A percentile compares a stretch with the other conserved stretches of the same genome.
phyloP scores from a whole-genome alignment of 495 filamentous ascomycete genomes.

The Chaetomium cochliodes region DNA sequence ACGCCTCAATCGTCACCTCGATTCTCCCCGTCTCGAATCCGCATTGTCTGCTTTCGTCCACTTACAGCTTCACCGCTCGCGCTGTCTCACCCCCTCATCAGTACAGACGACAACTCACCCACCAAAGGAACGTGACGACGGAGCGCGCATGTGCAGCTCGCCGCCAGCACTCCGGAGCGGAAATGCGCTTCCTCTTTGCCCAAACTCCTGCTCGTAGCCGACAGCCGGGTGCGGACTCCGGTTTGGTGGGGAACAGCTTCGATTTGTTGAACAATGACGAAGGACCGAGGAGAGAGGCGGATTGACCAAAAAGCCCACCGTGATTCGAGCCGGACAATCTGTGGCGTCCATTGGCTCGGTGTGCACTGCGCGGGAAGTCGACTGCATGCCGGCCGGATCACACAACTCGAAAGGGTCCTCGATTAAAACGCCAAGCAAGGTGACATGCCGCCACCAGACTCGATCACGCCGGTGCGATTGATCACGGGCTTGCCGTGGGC shows the following conservation, averaged over 20 bases:
- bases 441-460: conserved; percentile 9
- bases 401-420: neutral
- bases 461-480: conserved; percentile 13
- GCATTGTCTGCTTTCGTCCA: conserved; percentile 10
- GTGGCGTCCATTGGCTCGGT: conserved; percentile 5
- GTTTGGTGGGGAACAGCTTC: neutral
- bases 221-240: neutral
- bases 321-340: neutral
- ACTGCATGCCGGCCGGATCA: conserved; percentile 11
- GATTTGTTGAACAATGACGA: neutral
- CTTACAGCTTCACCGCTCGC: conserved; percentile 27
- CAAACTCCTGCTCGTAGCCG: neutral
- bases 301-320: neutral
- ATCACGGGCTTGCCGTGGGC: conserved; percentile 10
- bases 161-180: conserved; percentile 1
- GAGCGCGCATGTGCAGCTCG: conserved; percentile 15
- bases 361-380: neutral
- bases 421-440: conserved; percentile 11
- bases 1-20: conserved; percentile 4
- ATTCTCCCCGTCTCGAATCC: neutral
- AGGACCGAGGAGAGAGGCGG: too few relatives aligned
- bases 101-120: neutral
- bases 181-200: neutral
- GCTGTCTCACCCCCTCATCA: conserved; percentile 20
- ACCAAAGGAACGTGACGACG: neutral